A percentile compares a stretch with the other conserved stretches of the same genome.
Evolutionary conservation across 2,329 filamentous ascomycete genomes (phyloP).

Genomic region (Stagonosporopsis tanaceti): DNA sequence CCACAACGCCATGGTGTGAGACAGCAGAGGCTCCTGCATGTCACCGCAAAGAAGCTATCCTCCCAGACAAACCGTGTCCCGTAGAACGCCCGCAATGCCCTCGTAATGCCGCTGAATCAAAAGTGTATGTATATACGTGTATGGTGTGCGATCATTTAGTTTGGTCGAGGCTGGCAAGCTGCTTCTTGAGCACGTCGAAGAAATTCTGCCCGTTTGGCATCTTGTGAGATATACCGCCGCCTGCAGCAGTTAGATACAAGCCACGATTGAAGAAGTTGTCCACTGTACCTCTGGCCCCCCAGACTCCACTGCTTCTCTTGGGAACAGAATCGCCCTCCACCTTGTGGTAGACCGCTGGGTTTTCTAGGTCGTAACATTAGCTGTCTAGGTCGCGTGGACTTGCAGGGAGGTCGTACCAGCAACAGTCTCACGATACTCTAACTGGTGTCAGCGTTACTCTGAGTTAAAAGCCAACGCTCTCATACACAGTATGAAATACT

Average conservation of each 20-base stretch:
- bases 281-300: slow-evolving; percentile 50
- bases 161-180: slow-evolving; percentile 52
- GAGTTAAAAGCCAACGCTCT: background rate
- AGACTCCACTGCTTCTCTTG: slow-evolving; percentile 49
- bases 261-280: background rate
- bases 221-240: slow-evolving; percentile 46
- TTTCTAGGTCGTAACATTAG: slow-evolving; percentile 36
- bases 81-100: slow-evolving; percentile 48
- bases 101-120: slow-evolving; percentile 46
- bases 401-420: slow-evolving; percentile 31
- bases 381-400: slow-evolving; percentile 11
- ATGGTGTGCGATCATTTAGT: slow-evolving; percentile 40
- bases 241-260: slow-evolving; percentile 34
- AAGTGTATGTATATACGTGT: slow-evolving; percentile 26
- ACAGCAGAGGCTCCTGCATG: slow-evolving; percentile 23
- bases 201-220: slow-evolving; percentile 57
- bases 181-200: slow-evolving; percentile 56
- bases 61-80: slow-evolving; percentile 27
- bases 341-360: slow-evolving; percentile 48
- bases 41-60: slow-evolving; percentile 25
- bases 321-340: slow-evolving; percentile 50
- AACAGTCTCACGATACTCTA: slow-evolving; percentile 42
- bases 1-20: slow-evolving; percentile 38
- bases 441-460: slow-evolving; percentile 29
- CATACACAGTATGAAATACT: background rate